phyloP scores from a whole-genome alignment of 2,329 filamentous ascomycete genomes.

The Verruconis gallopava region DNA sequence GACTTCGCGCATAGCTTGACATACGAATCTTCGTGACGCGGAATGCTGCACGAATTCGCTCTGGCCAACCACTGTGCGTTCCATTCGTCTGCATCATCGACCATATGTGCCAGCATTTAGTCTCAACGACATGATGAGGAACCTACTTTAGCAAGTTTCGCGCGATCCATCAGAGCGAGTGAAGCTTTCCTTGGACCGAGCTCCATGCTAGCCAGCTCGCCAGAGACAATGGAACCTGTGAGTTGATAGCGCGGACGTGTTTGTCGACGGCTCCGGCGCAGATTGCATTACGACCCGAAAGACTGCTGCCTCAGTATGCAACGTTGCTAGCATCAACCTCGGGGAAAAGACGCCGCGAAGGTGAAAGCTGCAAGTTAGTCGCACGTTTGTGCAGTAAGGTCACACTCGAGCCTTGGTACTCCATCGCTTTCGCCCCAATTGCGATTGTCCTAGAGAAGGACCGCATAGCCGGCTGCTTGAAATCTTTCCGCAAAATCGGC shows the following conservation, averaged over 20 bases:
- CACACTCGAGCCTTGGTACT: slow-evolving; percentile 10
- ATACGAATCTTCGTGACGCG: too few relatives aligned
- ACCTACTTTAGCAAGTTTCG: too few relatives aligned
- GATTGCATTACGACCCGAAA: slow-evolving; percentile 11
- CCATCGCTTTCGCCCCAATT: slow-evolving; percentile 13
- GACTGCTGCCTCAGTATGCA: slow-evolving; percentile 12
- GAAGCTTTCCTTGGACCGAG: neutral
- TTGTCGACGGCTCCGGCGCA: slow-evolving; percentile 12
- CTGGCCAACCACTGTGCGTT: too few relatives aligned
- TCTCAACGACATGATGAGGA: too few relatives aligned
- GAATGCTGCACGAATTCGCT: too few relatives aligned
- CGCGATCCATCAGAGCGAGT: neutral
- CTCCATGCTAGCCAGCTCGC: too few relatives aligned
- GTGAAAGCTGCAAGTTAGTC: slow-evolving; percentile 12
- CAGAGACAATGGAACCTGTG: slow-evolving; percentile 8
- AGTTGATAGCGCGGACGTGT: slow-evolving; percentile 11
- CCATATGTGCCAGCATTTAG: too few relatives aligned
- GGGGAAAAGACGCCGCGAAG: slow-evolving; percentile 12
- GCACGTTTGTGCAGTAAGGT: slow-evolving; percentile 9
- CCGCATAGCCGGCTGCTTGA: slow-evolving; percentile 8
- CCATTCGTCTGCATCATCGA: too few relatives aligned
- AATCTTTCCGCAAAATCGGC: slow-evolving; percentile 10
- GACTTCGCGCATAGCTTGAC: too few relatives aligned
- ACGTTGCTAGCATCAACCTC: slow-evolving; percentile 12
- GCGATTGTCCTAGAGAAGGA: slow-evolving; percentile 13